Percentiles rank a stretch among this genome's conserved stretches.
phyloP scores from a whole-genome alignment of 371 early-diverging fungal species.

The Rhizopus sp. region DNA sequence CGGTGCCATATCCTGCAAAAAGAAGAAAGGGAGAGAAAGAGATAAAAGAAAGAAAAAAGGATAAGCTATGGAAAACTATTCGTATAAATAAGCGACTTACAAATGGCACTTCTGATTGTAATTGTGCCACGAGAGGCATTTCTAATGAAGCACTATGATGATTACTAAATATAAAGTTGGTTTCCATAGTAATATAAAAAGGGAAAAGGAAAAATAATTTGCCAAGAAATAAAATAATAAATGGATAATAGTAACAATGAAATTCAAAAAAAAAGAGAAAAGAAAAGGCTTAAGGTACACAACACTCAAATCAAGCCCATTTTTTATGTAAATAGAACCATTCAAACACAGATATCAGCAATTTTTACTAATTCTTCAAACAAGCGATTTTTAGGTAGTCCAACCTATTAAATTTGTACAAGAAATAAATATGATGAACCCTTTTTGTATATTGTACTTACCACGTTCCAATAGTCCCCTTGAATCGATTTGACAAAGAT shows the following conservation, averaged over 20 bases:
- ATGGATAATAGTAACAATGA: constrained; percentile 7
- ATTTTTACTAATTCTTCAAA: constrained; percentile 29
- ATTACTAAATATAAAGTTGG: constrained; percentile 4
- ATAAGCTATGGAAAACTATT: background rate
- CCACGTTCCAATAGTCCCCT: constrained; percentile 78
- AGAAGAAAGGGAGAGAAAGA: background rate
- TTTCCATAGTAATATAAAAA: background rate
- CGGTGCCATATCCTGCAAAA: background rate
- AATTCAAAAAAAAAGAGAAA: constrained; percentile 9
- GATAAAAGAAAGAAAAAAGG: background rate
- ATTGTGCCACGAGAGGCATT: constrained; percentile 21
- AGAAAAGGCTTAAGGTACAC: constrained; percentile 5
- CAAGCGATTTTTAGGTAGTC: constrained; percentile 42
- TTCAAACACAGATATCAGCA: constrained; percentile 17
- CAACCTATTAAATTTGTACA: constrained; percentile 30
- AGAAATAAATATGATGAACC: background rate
- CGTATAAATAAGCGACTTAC: background rate
- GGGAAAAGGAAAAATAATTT: constrained; percentile 1
- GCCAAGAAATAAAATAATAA: constrained; percentile 11
- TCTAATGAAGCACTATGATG: constrained; percentile 22
- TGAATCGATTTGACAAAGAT: constrained; percentile 73
- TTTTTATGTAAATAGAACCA: constrained; percentile 6
- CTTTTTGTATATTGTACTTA: constrained; percentile 29
- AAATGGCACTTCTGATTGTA: constrained; percentile 8
- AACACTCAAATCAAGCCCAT: background rate